A percentile compares a stretch with the other conserved stretches of the same genome.
Evolutionary conservation across 345 rosid species (phyloP).

Genomic region (Citrus sp.): DNA sequence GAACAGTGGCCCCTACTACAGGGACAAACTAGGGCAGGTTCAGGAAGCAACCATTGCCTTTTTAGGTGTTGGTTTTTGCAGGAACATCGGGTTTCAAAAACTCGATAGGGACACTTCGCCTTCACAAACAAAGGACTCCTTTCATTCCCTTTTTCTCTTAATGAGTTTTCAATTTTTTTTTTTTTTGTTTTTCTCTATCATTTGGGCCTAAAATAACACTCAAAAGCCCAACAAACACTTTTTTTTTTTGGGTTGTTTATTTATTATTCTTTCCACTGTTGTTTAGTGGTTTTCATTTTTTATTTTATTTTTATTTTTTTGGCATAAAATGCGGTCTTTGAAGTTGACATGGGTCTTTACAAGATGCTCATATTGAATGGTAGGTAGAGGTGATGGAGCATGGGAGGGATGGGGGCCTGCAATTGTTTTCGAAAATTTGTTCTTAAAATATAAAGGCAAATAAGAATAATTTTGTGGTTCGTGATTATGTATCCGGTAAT

Average conservation of each 20-base stretch:
- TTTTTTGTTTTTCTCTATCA: not conserved
- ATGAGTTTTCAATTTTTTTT: not conserved
- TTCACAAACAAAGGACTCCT: not conserved
- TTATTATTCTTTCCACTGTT: not conserved
- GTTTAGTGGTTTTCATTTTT: not conserved
- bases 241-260: no score
- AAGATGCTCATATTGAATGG: not conserved
- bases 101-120: conserved; percentile 5
- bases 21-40: not conserved
- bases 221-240: not conserved
- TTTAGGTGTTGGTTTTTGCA: not conserved
- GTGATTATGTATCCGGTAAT: no score
- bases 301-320: no score
- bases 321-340: not conserved
- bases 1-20: not conserved
- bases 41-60: conserved; percentile 2
- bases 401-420: not conserved
- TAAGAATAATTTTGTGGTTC: no score
- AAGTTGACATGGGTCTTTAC: not conserved
- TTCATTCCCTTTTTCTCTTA: not conserved
- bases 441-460: no score
- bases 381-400: not conserved
- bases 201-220: not conserved
- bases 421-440: not conserved
- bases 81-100: not conserved